Percentiles rank a stretch among this genome's conserved stretches.
Conservation (phyloP, 441 rosid species). For the Populus hybrid region DNA sequence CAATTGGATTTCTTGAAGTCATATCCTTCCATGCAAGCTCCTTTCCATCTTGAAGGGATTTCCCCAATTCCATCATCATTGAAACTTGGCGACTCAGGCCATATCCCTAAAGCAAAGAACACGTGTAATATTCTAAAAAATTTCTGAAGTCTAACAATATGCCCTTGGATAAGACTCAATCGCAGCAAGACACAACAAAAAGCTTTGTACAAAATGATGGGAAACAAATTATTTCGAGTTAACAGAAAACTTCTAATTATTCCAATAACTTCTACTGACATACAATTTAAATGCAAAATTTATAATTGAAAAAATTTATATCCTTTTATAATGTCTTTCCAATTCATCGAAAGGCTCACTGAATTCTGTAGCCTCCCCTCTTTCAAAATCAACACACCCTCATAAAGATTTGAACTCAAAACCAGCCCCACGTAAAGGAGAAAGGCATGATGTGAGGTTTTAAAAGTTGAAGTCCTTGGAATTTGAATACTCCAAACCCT, state of each 20-base stretch:
- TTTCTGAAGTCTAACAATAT: neutral
- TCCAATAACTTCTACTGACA: neutral
- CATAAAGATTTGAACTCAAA: neutral
- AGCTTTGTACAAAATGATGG: neutral
- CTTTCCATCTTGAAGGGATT: constrained; percentile 79
- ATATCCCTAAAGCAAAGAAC: constrained; percentile 42
- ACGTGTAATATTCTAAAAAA: neutral
- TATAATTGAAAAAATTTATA: neutral
- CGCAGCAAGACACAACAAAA: neutral
- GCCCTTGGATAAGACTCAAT: neutral
- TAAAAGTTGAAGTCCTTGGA: neutral
- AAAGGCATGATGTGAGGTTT: neutral
- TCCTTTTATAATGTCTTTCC: neutral
- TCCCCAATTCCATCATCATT: constrained; percentile 51
- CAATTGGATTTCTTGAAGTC: constrained; percentile 61
- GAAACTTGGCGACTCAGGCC: constrained; percentile 88
- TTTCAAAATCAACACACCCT: neutral
- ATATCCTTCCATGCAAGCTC: constrained; percentile 63
- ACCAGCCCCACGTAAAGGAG: neutral
- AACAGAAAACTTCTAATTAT: neutral
- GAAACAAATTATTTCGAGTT: neutral
- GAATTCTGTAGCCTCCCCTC: neutral
- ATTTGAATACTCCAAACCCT: neutral
- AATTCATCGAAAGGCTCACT: neutral
- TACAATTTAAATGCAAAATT: neutral